A percentile compares a stretch with the other conserved stretches of the same genome.
Conservation (phyloP, 768 basidiomycete genomes). For the Auricularia sp. region DNA sequence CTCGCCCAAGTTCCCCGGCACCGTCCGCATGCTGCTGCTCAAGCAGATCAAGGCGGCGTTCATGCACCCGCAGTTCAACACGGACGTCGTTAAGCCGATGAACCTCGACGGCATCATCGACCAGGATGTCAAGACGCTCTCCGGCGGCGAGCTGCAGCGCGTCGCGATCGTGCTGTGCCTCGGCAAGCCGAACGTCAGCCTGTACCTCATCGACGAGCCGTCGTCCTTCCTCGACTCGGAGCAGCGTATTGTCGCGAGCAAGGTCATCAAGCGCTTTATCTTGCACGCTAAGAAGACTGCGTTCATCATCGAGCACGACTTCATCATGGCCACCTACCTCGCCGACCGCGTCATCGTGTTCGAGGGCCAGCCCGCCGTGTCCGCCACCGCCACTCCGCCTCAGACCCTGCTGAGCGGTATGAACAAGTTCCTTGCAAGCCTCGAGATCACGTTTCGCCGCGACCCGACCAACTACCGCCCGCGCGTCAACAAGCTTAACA, state of each 20-base stretch:
- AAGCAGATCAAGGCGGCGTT: conserved; percentile 93
- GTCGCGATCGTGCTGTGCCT: conserved; percentile 93
- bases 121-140: conserved; percentile 95
- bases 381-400: conserved; percentile 90
- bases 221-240: conserved; percentile 91
- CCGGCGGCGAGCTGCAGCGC: conserved; percentile 95
- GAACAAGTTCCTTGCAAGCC: conserved; percentile 92
- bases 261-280: conserved; percentile 98
- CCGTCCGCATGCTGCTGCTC: conserved; percentile 87
- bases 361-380: conserved; percentile 73
- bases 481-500: conserved; percentile 76
- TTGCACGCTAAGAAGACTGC: conserved; percentile 96
- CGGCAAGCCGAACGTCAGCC: conserved; percentile 76
- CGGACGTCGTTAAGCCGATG: conserved; percentile 97
- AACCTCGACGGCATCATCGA: conserved; percentile 89
- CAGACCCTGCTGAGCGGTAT: conserved; percentile 92
- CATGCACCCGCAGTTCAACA: conserved; percentile 99
- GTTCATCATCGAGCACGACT: conserved; percentile 99
- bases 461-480: conserved; percentile 93
- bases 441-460: conserved; percentile 96
- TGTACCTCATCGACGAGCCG: conserved; percentile 96
- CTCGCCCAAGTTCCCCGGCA: conserved; percentile 93
- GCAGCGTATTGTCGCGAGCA: conserved; percentile 96
- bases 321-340: conserved; percentile 99
- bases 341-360: conserved; percentile 96